Base-by-base conservation (phyloP, 106 monocot species). In the Dendrobium officinale region DNA sequence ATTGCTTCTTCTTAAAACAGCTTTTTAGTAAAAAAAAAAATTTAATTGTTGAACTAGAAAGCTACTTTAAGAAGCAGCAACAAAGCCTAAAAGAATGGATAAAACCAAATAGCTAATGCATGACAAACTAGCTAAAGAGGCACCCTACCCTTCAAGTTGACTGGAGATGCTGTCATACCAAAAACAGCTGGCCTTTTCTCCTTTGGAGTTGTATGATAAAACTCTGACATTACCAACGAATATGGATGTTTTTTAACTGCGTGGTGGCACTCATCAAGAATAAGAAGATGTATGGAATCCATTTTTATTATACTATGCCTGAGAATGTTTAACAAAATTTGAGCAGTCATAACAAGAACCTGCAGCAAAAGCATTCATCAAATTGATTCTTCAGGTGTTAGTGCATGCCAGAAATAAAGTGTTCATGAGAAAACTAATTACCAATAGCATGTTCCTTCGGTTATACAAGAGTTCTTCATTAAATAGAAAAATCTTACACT, bases 221-320 rank as follows among this genome's bases (percentile, higher is more conserved):
- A 99, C 84, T 99, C 98, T 58, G 98, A 98, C 98, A 98, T 98
- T 51, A 98, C 98, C 47, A 98, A 82, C 27, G 98, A 98, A 90
- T 98, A 98, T 59, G 98, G 98, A 87, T 98, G 98, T 80, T 98
- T 95, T 86, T 98, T 98, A 15, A 98, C 98, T 80, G 98, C 98
- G 87, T 98, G 98, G 88, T 98, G 98, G 68, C 98, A 98, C 82
- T 98, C 98, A 82, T 98, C 98, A 83, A 98, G 85, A 86, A 98
- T 95, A 77, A 98, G 85, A 87, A 98, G 92, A 93, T 98, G 88
- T 67, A 98, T 93, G 11, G 88, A 80, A 77, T 93, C 95, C 98
- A 98, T 98, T 87, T 95, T 98, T 40, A 98, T 88, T 78, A 98
- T 95, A 79, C 98, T 98, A 79, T 98, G 98, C 82, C 98, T 92